Conservation (phyloP, 352 stramenopile genomes). For the Phytopythium boreale region DNA sequence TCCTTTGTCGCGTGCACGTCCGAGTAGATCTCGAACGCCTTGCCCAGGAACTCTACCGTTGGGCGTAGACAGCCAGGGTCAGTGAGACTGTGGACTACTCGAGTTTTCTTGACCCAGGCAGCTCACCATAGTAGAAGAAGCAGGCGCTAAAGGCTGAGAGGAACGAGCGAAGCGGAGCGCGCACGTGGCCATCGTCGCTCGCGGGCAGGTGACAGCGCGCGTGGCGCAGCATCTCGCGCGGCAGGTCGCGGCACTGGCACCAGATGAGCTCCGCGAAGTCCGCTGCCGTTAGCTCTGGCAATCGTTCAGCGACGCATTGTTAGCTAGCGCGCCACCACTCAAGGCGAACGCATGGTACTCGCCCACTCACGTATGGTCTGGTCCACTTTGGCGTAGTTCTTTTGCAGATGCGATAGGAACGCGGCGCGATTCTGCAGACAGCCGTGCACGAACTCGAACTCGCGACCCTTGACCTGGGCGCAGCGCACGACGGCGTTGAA, state of each 20-base stretch:
- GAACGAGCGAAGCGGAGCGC: slow-evolving; percentile 27
- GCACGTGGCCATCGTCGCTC: slow-evolving; percentile 22
- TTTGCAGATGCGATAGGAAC: slow-evolving; percentile 45
- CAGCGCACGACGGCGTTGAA: slow-evolving; percentile 33
- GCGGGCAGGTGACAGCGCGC: slow-evolving; percentile 36
- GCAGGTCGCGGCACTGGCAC: slow-evolving; percentile 56
- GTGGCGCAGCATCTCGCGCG: slow-evolving; percentile 34
- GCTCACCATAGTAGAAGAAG: slow-evolving; percentile 52
- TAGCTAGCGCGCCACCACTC: neutral
- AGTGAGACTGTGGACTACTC: neutral
- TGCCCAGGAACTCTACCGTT: slow-evolving; percentile 45
- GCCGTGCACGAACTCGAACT: slow-evolving; percentile 53
- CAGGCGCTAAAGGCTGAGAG: slow-evolving; percentile 34
- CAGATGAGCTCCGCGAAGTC: slow-evolving; percentile 60
- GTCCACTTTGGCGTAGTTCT: slow-evolving; percentile 36
- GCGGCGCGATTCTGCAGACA: slow-evolving; percentile 50
- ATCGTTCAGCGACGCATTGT: neutral
- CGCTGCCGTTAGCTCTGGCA: slow-evolving; percentile 40
- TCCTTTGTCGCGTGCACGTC: slow-evolving; percentile 33
- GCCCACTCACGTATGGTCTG: slow-evolving; percentile 24
- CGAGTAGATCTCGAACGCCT: slow-evolving; percentile 43
- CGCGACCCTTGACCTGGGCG: slow-evolving; percentile 29
- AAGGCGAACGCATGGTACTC: neutral
- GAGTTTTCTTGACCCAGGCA: neutral
- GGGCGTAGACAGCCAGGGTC: neutral